These are phyloP conservation scores for Fusarium neocosmosporiellum DNA, from an alignment of 2,329 filamentous ascomycete species.

Conservation along the genomic window DNA sequence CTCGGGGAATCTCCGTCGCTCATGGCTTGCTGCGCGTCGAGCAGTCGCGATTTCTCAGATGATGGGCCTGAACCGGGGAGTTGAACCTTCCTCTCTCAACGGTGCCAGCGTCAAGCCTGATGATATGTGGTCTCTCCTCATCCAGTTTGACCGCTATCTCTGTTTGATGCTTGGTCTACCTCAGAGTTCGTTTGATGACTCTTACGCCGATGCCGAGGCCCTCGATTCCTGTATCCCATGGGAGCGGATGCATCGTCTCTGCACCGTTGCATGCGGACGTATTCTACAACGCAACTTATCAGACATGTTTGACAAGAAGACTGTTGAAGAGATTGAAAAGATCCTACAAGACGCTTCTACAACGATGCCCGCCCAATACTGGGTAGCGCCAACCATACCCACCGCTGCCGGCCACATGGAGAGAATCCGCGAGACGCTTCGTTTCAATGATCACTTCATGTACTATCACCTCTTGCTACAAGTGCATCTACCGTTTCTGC, in stretches of 20 bases:
- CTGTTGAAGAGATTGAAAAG: constrained; percentile 56
- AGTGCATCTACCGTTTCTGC: constrained; percentile 65
- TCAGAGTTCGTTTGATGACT: constrained; percentile 53
- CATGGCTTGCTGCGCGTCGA: constrained; percentile 59
- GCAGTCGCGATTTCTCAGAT: constrained; percentile 58
- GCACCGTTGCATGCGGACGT: constrained; percentile 54
- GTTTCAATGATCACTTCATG: constrained; percentile 59
- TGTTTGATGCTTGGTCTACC: constrained; percentile 60
- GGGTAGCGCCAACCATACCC: constrained; percentile 50
- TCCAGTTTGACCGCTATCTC: constrained; percentile 59
- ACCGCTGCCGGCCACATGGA: constrained; percentile 22
- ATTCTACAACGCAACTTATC: constrained; percentile 60
- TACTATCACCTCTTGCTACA: constrained; percentile 63
- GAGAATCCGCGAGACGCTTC: constrained; percentile 44
- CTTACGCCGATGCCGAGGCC: constrained; percentile 46
- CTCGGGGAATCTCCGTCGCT: constrained; percentile 56
- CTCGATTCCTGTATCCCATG: constrained; percentile 48
- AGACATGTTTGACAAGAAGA: constrained; percentile 33
- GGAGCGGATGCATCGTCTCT: constrained; percentile 58
- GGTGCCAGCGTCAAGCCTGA: constrained; percentile 43
- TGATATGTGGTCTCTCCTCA: constrained; percentile 59
- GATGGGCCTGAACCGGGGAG: constrained; percentile 48
- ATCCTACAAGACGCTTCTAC: constrained; percentile 58
- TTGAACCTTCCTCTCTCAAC: constrained; percentile 17
- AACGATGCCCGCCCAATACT: constrained; percentile 59